Percentiles rank a stretch among this genome's conserved stretches.
Evolutionary conservation across 441 rosid genomes (phyloP).

Genomic region (Populus hybrid): DNA sequence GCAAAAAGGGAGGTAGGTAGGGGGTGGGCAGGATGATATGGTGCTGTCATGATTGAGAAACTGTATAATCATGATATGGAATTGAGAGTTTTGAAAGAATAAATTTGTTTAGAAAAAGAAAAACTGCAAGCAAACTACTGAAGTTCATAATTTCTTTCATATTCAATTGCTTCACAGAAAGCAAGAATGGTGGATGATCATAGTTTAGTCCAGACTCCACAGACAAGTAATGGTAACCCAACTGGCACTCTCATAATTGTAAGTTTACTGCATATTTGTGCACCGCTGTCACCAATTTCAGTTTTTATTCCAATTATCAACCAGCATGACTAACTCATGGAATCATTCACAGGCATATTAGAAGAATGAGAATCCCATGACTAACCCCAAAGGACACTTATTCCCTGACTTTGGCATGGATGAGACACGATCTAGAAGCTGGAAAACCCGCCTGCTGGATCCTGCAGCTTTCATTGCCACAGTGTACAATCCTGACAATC

Average conservation of each 20-base stretch:
- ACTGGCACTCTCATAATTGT: neutral
- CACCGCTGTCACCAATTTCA: neutral
- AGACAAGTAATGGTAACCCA: neutral
- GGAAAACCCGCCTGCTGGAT: constrained; percentile 89
- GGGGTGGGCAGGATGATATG: neutral
- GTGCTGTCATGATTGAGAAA: neutral
- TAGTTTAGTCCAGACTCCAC: neutral
- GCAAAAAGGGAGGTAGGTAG: neutral
- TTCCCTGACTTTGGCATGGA: constrained; percentile 77
- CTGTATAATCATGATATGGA: neutral
- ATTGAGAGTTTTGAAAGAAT: neutral
- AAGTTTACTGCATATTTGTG: neutral
- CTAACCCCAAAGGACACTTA: constrained; percentile 70
- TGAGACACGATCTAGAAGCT: constrained; percentile 70
- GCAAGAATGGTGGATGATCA: neutral
- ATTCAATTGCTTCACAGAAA: neutral
- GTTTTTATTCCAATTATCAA: neutral
- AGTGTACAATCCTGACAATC: constrained; percentile 78
- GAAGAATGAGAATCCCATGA: constrained; percentile 1
- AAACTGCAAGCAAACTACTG: neutral
- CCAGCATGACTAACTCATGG: neutral
- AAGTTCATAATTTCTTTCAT: neutral
- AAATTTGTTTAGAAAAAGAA: neutral
- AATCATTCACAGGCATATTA: neutral
- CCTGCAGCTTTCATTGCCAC: constrained; percentile 97